These are phyloP conservation scores for Parachaetomium inaequale DNA, from an alignment of 495 filamentous ascomycete species.

Conservation along the genomic window DNA sequence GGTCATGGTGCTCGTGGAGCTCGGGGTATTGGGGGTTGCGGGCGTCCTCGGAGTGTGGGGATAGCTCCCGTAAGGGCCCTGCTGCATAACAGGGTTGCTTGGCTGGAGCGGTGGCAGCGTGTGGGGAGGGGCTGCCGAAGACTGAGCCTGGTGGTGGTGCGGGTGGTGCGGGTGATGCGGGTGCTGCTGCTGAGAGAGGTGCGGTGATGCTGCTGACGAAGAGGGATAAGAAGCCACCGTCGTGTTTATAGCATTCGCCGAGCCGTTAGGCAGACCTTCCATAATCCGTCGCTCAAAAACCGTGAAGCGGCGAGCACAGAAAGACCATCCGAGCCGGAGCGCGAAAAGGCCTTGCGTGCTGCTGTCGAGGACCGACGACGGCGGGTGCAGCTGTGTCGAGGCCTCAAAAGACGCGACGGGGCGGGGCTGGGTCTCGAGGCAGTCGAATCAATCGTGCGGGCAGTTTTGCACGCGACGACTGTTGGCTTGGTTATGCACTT, in stretches of 20 bases:
- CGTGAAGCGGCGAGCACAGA: conserved; percentile 24
- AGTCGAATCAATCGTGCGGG: conserved; percentile 10
- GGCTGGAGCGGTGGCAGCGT: conserved; percentile 70
- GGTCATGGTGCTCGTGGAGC: conserved; percentile 57
- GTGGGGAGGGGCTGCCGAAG: conserved; percentile 53
- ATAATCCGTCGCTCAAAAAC: conserved; percentile 39
- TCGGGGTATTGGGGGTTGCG: conserved; percentile 58
- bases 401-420: conserved; percentile 10
- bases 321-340: conserved; percentile 36
- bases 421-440: conserved; percentile 21
- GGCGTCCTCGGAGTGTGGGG: conserved; percentile 63
- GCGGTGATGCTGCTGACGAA: conserved; percentile 30
- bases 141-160: conserved; percentile 56
- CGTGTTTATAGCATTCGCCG: conserved; percentile 40
- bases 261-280: conserved; percentile 36
- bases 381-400: conserved; percentile 7
- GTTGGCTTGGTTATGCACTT: conserved; percentile 22
- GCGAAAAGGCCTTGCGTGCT: conserved; percentile 28
- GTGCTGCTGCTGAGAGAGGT: conserved; percentile 17
- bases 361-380: background rate
- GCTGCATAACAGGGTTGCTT: conserved; percentile 58
- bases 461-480: conserved; percentile 10
- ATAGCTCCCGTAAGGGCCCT: conserved; percentile 54
- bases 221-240: conserved; percentile 37
- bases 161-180: conserved; percentile 7